Percentiles rank a stretch among this genome's conserved stretches.
Evolutionary conservation across 2,329 filamentous ascomycete species (phyloP).

Genomic region (Pyrenophora seminiperda): DNA sequence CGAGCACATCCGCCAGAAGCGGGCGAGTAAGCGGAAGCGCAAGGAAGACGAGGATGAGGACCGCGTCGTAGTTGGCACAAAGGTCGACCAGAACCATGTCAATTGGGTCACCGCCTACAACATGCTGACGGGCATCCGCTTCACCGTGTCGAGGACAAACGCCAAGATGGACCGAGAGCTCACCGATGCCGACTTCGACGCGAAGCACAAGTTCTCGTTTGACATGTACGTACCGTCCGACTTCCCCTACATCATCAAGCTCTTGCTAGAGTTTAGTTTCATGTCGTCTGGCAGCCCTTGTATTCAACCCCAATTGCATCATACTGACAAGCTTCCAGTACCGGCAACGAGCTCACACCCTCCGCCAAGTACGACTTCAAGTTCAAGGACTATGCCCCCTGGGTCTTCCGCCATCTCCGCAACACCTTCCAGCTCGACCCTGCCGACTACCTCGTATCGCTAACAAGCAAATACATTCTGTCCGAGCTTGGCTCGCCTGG

Average conservation of each 20-base stretch:
- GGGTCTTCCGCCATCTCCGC: slow-evolving; percentile 94
- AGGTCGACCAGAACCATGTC: slow-evolving; percentile 94
- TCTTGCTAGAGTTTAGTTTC: slow-evolving; percentile 21
- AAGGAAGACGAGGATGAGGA: slow-evolving; percentile 92
- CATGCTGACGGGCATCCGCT: slow-evolving; percentile 98
- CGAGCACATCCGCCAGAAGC: slow-evolving; percentile 88
- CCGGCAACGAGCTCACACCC: slow-evolving; percentile 94
- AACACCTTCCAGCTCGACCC: slow-evolving; percentile 89
- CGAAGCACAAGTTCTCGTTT: slow-evolving; percentile 97
- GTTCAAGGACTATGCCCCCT: slow-evolving; percentile 99
- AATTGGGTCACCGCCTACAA: slow-evolving; percentile 99
- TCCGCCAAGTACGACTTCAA: slow-evolving; percentile 99
- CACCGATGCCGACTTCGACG: slow-evolving; percentile 88
- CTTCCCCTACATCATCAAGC: slow-evolving; percentile 23
- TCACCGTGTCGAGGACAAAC: slow-evolving; percentile 93
- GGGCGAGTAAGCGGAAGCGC: slow-evolving; percentile 81
- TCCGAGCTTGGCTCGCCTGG: slow-evolving; percentile 96
- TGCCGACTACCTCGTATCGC: slow-evolving; percentile 95
- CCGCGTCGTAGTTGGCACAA: slow-evolving; percentile 88
- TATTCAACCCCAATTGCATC: background rate
- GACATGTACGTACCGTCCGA: slow-evolving; percentile 73
- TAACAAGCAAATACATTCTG: slow-evolving; percentile 98
- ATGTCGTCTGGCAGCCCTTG: slow-evolving; percentile 17
- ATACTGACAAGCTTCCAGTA: slow-evolving; percentile 60
- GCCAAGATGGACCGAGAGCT: slow-evolving; percentile 92